These are phyloP conservation scores for Laetiporus sulphureus DNA, from an alignment of 1,284 basidiomycete species.

Conservation along the genomic window DNA sequence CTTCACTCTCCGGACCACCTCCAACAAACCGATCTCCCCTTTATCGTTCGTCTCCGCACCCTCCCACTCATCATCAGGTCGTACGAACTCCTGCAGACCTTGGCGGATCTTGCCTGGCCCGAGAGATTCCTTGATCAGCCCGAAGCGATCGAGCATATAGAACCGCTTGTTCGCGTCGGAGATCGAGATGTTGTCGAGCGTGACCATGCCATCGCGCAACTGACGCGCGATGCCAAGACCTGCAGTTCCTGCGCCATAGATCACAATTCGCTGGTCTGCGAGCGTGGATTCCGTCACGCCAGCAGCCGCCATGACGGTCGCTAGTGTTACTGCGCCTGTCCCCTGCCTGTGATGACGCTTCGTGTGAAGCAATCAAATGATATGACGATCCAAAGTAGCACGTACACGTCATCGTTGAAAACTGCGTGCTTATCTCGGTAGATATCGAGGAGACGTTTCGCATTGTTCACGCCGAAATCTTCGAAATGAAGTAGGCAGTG, in stretches of 20 bases:
- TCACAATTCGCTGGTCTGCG: constrained; percentile 68
- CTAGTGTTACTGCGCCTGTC: constrained; percentile 81
- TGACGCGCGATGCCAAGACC: constrained; percentile 74
- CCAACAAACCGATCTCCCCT: constrained; percentile 47
- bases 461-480: constrained; percentile 75
- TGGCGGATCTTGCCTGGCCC: constrained; percentile 42
- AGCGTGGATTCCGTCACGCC: constrained; percentile 67
- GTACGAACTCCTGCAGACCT: constrained; percentile 49
- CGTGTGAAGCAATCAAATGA: background rate
- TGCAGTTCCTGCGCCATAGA: constrained; percentile 80
- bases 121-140: constrained; percentile 47
- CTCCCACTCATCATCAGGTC: constrained; percentile 47
- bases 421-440: constrained; percentile 63
- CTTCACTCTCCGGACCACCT: constrained; percentile 62
- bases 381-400: background rate
- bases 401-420: constrained; percentile 79
- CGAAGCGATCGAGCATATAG: constrained; percentile 60
- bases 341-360: constrained; percentile 54
- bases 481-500: constrained; percentile 66
- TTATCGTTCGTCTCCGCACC: constrained; percentile 26
- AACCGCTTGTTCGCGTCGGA: constrained; percentile 61
- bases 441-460: constrained; percentile 60
- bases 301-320: constrained; percentile 69
- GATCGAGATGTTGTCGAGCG: constrained; percentile 46
- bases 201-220: constrained; percentile 70